Evolutionary conservation across 768 basidiomycete genomes (phyloP).

Genomic region (Panus rudis): DNA sequence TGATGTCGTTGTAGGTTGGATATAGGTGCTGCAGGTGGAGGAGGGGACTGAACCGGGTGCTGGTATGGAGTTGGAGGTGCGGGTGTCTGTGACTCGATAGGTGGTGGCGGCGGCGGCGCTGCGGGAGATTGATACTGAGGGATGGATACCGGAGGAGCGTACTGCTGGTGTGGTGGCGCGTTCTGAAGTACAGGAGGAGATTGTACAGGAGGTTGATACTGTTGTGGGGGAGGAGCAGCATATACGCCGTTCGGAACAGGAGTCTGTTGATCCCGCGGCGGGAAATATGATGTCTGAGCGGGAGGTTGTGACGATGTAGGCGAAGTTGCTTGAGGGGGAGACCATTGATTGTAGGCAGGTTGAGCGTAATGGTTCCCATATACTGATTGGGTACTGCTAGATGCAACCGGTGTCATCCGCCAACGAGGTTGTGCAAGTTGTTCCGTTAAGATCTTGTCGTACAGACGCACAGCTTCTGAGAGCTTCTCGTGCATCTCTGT

Average conservation of each 20-base stretch:
- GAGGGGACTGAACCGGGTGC: constrained; percentile 15
- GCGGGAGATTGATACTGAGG: constrained; percentile 6
- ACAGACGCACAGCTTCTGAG: constrained; percentile 85
- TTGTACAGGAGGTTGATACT: neutral
- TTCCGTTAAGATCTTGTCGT: constrained; percentile 81
- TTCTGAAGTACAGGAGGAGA: constrained; percentile 7
- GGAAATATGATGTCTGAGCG: constrained; percentile 13
- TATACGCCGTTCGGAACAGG: constrained; percentile 11
- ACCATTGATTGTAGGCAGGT: constrained; percentile 16
- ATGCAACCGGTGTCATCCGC: constrained; percentile 26
- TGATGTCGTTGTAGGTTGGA: constrained; percentile 9
- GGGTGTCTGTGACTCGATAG: constrained; percentile 2
- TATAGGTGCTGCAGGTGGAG: constrained; percentile 10
- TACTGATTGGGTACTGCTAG: constrained; percentile 25
- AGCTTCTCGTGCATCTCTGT: constrained; percentile 94
- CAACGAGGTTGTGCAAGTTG: constrained; percentile 72
- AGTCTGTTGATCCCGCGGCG: neutral
- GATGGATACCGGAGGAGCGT: constrained; percentile 11
- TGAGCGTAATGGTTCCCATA: constrained; percentile 19
- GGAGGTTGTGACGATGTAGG: constrained; percentile 5
- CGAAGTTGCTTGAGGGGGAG: constrained; percentile 8
- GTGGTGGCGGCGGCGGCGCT: neutral
- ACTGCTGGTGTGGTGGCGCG: constrained; percentile 10
- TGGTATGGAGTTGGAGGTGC: constrained; percentile 4
- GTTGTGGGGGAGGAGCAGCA: constrained; percentile 1